These are phyloP conservation scores for Pistacia atlantica DNA, from an alignment of 345 rosid genomes.

Conservation along the genomic window DNA sequence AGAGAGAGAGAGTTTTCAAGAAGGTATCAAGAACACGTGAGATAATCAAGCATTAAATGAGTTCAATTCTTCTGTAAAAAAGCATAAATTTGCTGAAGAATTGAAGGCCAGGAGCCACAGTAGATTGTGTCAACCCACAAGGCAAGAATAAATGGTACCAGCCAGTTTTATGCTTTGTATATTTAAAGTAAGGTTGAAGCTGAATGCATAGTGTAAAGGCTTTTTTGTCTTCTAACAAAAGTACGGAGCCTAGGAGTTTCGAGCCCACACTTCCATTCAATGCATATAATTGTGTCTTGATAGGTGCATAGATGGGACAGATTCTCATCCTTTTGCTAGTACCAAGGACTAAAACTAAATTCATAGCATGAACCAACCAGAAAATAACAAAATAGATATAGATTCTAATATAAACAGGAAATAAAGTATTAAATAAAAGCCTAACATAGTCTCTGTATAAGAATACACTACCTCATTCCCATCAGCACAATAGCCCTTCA, in stretches of 20 bases:
- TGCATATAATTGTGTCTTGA: neutral
- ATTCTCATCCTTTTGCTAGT: neutral
- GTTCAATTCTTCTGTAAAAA: neutral
- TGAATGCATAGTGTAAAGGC: neutral
- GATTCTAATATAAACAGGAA: neutral
- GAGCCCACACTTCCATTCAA: neutral
- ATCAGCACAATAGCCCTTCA: constrained; percentile 89
- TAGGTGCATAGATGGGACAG: neutral
- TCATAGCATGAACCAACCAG: neutral
- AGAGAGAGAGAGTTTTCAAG: neutral
- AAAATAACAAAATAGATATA: neutral
- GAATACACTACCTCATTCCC: constrained; percentile 77
- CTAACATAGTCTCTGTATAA: constrained; percentile 1
- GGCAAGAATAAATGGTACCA: neutral
- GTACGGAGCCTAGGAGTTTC: neutral
- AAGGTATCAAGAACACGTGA: neutral
- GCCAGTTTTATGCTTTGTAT: neutral
- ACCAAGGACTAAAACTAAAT: neutral
- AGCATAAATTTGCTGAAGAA: neutral
- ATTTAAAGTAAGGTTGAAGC: neutral
- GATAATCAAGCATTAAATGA: neutral
- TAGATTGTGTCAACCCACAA: neutral
- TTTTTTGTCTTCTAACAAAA: neutral
- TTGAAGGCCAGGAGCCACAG: neutral
- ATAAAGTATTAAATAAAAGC: neutral